phyloP scores from a whole-genome alignment of 2,329 filamentous ascomycete species.

The Penicillium concentricum region DNA sequence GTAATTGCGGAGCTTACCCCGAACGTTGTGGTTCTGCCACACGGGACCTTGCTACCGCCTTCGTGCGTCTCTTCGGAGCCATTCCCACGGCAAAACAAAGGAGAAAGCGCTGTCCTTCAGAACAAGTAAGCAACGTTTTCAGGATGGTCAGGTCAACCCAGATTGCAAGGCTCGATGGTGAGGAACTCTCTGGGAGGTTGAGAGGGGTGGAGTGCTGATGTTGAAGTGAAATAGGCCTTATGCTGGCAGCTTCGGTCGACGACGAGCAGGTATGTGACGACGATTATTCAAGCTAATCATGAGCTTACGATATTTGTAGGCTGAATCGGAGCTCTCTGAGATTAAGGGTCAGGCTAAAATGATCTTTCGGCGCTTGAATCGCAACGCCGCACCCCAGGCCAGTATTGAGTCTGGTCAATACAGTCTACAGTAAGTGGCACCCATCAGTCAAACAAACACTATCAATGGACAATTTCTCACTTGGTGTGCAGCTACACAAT shows the following conservation, averaged over 20 bases:
- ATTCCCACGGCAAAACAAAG: constrained; percentile 31
- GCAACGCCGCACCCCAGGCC: constrained; percentile 85
- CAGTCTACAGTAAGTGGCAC: constrained; percentile 72
- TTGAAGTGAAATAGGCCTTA: constrained; percentile 64
- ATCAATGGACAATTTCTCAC: constrained; percentile 5
- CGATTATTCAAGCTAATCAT: not conserved
- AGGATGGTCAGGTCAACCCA: constrained; percentile 87
- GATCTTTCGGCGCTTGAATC: constrained; percentile 81
- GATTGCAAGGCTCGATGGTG: constrained; percentile 90
- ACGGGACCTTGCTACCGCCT: constrained; percentile 31
- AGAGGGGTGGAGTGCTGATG: constrained; percentile 22
- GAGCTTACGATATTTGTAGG: constrained; percentile 39
- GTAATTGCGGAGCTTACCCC: constrained; percentile 21
- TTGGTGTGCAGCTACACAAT: constrained; percentile 71
- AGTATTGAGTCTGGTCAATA: constrained; percentile 83
- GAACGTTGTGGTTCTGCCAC: constrained; percentile 28
- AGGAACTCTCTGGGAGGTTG: constrained; percentile 23
- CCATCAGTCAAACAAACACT: not conserved
- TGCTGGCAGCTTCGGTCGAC: constrained; percentile 92
- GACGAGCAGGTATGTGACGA: constrained; percentile 67
- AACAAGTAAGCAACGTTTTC: constrained; percentile 1
- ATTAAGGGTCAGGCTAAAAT: constrained; percentile 90
- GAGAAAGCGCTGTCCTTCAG: constrained; percentile 7
- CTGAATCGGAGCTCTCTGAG: constrained; percentile 74
- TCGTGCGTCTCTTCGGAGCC: constrained; percentile 23